Percentiles rank a stretch among this genome's conserved stretches.
phyloP scores from a whole-genome alignment of 139 green algal species.

The Closterium sp. region DNA sequence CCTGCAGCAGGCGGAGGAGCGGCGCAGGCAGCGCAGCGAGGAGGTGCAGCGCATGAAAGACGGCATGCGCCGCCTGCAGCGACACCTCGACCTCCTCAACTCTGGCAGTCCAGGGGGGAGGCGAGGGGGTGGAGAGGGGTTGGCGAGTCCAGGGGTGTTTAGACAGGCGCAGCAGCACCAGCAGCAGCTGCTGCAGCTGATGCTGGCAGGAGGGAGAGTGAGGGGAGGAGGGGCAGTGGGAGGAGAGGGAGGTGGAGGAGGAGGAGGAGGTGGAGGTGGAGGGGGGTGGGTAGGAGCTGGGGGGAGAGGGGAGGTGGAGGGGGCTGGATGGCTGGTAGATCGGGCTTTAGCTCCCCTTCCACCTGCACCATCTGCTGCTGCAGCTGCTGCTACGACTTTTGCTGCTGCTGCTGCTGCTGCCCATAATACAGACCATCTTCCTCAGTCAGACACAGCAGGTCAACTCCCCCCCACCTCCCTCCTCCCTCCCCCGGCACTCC shows the following conservation, averaged over 20 bases:
- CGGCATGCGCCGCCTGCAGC: conserved; percentile 17
- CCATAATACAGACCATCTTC: neutral
- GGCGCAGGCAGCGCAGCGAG: conserved; percentile 15
- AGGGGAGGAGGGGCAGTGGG: neutral
- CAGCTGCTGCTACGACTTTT: neutral
- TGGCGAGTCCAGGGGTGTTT: neutral
- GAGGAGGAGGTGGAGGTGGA: too few relatives aligned
- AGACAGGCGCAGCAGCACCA: conserved; percentile 1
- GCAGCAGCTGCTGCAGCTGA: neutral
- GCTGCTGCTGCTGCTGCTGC: neutral
- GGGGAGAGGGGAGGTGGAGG: neutral
- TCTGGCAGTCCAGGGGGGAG: neutral
- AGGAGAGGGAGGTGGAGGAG: neutral
- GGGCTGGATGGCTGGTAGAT: neutral
- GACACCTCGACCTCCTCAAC: conserved; percentile 22
- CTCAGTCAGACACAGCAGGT: neutral
- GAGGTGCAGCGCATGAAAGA: conserved; percentile 39
- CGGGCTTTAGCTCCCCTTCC: too few relatives aligned
- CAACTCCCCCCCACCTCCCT: neutral
- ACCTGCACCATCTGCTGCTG: too few relatives aligned
- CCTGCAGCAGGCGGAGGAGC: conserved; percentile 22
- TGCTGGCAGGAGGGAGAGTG: neutral
- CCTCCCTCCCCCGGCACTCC: neutral
- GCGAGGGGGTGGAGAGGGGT: too few relatives aligned
- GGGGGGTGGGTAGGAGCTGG: too few relatives aligned